phyloP scores from a whole-genome alignment of 1,284 basidiomycete genomes.

The Porogramme epimiltina region DNA sequence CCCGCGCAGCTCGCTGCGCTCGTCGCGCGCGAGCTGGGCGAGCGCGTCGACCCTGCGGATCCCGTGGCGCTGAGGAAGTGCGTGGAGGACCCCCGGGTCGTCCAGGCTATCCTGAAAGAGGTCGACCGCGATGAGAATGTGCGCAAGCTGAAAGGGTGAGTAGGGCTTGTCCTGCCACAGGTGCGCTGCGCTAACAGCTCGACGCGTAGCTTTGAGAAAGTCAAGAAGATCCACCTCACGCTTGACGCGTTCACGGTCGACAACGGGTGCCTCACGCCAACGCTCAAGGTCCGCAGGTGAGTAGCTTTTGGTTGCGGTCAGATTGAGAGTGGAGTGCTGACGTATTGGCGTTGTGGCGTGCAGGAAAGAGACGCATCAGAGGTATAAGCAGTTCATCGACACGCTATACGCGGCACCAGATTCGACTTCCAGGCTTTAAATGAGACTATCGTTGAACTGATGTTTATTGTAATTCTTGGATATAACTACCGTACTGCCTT shows the following conservation, averaged over 20 bases:
- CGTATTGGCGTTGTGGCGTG: background rate
- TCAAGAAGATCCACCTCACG: constrained; percentile 79
- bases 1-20: constrained; percentile 65
- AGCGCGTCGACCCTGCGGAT: constrained; percentile 56
- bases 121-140: constrained; percentile 63
- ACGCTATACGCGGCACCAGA: constrained; percentile 67
- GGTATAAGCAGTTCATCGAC: constrained; percentile 67
- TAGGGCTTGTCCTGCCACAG: constrained; percentile 3
- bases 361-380: constrained; percentile 66
- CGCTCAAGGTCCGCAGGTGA: constrained; percentile 75
- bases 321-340: constrained; percentile 1
- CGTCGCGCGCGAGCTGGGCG: constrained; percentile 60
- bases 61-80: constrained; percentile 52
- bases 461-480: too few species aligned
- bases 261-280: constrained; percentile 79
- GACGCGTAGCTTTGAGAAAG: constrained; percentile 71
- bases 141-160: constrained; percentile 76
- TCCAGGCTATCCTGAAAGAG: constrained; percentile 58
- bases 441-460: too few species aligned
- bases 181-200: background rate
- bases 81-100: constrained; percentile 65
- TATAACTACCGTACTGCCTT: too few species aligned
- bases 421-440: too few species aligned
- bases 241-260: constrained; percentile 77
- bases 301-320: constrained; percentile 7